Evolutionary conservation across 805 yeast genomes (phyloP), one percentile per base, ranked within the genome.

Genomic region (Metschnikowia corniflorae): DNA sequence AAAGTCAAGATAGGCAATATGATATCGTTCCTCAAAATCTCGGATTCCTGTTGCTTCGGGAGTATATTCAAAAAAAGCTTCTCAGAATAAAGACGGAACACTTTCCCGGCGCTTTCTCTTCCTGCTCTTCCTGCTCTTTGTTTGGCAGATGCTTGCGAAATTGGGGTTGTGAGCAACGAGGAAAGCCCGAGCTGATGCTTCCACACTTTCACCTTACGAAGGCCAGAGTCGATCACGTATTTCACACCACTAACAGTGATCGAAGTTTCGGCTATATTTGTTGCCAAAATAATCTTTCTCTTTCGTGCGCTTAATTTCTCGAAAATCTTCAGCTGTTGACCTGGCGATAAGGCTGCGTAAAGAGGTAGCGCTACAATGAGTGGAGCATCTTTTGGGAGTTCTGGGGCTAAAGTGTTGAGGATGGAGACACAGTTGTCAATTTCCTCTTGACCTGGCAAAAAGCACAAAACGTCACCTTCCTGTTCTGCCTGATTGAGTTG

Each of bases 101-200:
- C 86, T 58, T 91, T 91, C 28, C 99, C 99, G 9, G 57, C 51
- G 20, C 83, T 77, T 63, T 93, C 97, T 77, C 99, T 86, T 44
- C 99, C 99, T n/a, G 99, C 97, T 71, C 99, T 85, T 58, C 99
- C 99, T 30, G 89, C 80, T 61, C 99, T 71, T 65, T 93, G 99
- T 23, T 85, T 77, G 0, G 97, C 98, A 26, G 95, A 84, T 0
- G 97, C 95, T 53, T 84, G 86, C 0, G 97, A 88, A 16, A 93
- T 81, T 1, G 98, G 93, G 0, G 93, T 87, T 0, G 96, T 89
- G 34, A 93, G 65, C 53, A 93, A 73, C 0, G 97, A 85, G n/a
- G 96, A 91, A 22, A 93, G 71, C 0, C 97, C 97, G 26, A 93
- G 65, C 49, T 82, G 88, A 53, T 91, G 95, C 51, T 93, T 78